phyloP scores from a whole-genome alignment of 352 stramenopile genomes.

The Globisporangium abappressorium region DNA sequence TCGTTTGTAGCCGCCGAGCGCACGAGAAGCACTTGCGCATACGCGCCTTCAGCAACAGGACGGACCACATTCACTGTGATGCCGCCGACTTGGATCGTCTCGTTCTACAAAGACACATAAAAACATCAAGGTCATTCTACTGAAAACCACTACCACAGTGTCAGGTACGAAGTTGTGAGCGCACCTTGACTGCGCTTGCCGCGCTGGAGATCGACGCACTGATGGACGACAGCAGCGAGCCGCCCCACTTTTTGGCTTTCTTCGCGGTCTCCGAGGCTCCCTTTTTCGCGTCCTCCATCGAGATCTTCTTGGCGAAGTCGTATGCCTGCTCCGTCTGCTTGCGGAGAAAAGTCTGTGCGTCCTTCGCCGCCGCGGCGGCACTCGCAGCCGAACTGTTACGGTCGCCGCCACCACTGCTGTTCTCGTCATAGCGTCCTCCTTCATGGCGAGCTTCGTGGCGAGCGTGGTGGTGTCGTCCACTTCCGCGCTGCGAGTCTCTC shows the following conservation, averaged over 20 bases:
- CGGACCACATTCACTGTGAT: conserved; percentile 69
- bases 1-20: conserved; percentile 62
- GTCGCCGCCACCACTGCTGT: conserved; percentile 11
- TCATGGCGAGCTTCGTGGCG: conserved; percentile 16
- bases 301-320: conserved; percentile 88
- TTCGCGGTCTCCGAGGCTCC: conserved; percentile 78
- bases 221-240: conserved; percentile 74
- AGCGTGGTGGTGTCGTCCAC: conserved; percentile 18
- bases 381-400: conserved; percentile 20
- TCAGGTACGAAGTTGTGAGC: not conserved
- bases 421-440: conserved; percentile 33
- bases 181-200: conserved; percentile 53
- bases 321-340: conserved; percentile 86
- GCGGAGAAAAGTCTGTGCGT: conserved; percentile 60
- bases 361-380: conserved; percentile 34
- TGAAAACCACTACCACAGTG: not conserved
- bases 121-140: no score
- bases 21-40: conserved; percentile 81
- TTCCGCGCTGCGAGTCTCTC: not conserved
- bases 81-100: conserved; percentile 73
- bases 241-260: conserved; percentile 87
- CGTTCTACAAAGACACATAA: conserved; percentile 28
- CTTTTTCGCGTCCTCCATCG: conserved; percentile 83
- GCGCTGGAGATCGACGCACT: conserved; percentile 73
- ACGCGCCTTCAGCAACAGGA: conserved; percentile 68